Evolutionary conservation across 306 rosid species (phyloP).

Genomic region (Castanea mollissima): DNA sequence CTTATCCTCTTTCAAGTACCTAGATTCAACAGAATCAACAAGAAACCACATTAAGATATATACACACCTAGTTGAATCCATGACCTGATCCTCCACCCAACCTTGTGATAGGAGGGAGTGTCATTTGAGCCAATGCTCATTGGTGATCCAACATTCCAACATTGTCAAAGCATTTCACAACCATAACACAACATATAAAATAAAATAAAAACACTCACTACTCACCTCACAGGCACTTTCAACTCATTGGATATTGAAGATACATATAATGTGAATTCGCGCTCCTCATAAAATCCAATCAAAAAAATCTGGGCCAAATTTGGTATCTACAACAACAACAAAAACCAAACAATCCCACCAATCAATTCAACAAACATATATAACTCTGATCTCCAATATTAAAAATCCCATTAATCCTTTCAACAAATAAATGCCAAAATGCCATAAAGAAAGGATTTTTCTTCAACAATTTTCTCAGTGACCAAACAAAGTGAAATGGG

Average conservation of each 20-base stretch:
- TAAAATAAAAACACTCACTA: neutral
- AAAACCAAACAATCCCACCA: conserved; percentile 3
- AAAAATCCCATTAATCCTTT: neutral
- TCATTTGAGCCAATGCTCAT: too few relatives aligned
- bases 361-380: neutral
- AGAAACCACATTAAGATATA: conserved; percentile 10
- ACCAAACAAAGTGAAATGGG: neutral
- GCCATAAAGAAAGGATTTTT: neutral
- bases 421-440: neutral
- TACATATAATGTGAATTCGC: conserved; percentile 85
- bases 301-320: conserved; percentile 84
- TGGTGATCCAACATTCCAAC: neutral
- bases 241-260: conserved; percentile 93
- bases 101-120: too few relatives aligned
- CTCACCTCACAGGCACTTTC: conserved; percentile 89
- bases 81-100: too few relatives aligned
- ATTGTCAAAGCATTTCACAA: conserved; percentile 2
- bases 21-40: conserved; percentile 29
- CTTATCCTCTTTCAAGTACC: conserved; percentile 94
- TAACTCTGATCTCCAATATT: neutral
- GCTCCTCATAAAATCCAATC: conserved; percentile 90
- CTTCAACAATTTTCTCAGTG: conserved; percentile 2
- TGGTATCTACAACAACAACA: conserved; percentile 58
- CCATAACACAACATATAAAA: neutral
- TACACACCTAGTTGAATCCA: too few relatives aligned